phyloP scores from a whole-genome alignment of 179 eudicot genomes.

The Nepenthes alata region DNA sequence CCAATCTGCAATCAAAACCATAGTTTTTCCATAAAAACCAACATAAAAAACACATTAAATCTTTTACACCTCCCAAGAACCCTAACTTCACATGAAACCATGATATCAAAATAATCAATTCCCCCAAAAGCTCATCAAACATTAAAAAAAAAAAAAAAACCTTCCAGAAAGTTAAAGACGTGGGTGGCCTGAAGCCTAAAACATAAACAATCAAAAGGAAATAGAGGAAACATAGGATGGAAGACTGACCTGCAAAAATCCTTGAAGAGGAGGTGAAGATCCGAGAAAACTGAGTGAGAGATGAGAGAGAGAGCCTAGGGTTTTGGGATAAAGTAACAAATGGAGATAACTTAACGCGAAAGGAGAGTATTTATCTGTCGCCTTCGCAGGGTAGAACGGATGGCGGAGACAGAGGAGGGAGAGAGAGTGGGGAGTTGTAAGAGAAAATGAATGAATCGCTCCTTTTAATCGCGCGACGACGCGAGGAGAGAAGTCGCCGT shows the following conservation, averaged over 20 bases:
- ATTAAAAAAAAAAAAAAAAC: neutral
- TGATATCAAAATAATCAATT: too few relatives aligned
- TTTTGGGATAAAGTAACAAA: constrained; percentile 11
- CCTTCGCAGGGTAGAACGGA: neutral
- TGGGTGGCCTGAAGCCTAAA: neutral
- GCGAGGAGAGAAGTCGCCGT: constrained; percentile 12
- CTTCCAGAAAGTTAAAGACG: neutral
- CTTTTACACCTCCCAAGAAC: neutral
- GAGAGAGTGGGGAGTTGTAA: constrained; percentile 8
- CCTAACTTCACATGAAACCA: constrained; percentile 2
- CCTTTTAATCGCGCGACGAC: constrained; percentile 8
- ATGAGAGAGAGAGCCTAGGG: constrained; percentile 16
- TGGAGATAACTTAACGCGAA: constrained; percentile 11
- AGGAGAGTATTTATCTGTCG: constrained; percentile 8
- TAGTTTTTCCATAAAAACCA: neutral
- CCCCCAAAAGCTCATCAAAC: neutral
- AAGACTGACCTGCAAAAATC: constrained; percentile 16
- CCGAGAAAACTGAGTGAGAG: constrained; percentile 10
- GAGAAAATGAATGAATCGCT: constrained; percentile 1
- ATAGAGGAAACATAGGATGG: constrained; percentile 1
- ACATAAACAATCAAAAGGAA: neutral
- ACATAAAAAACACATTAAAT: neutral
- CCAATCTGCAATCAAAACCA: constrained; percentile 35
- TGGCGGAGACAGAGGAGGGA: neutral
- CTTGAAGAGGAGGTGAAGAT: constrained; percentile 8